phyloP scores from a whole-genome alignment of 73 alveolate species.

The Tetrahymena borealis region DNA sequence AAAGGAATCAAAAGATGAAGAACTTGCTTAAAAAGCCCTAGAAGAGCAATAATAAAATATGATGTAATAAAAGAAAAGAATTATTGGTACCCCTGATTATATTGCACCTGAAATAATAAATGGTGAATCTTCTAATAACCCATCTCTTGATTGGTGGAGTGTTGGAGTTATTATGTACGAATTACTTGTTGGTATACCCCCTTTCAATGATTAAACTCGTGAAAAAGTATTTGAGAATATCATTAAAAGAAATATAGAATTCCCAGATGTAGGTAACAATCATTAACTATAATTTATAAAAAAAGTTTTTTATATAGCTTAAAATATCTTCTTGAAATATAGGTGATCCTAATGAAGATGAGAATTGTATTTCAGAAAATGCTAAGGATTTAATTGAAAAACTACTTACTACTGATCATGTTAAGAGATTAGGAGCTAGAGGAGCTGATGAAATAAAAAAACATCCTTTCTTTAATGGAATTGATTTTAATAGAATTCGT shows the following conservation, averaged over 20 bases:
- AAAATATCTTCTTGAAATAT: not conserved
- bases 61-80: slow-evolving; percentile 44
- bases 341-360: slow-evolving; percentile 43
- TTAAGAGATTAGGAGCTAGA: slow-evolving; percentile 56
- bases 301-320: not conserved
- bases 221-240: slow-evolving; percentile 63
- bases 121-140: slow-evolving; percentile 47
- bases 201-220: slow-evolving; percentile 64
- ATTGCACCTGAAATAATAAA: slow-evolving; percentile 91
- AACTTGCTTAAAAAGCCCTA: not conserved
- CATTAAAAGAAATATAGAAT: slow-evolving; percentile 39
- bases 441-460: slow-evolving; percentile 75
- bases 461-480: slow-evolving; percentile 71
- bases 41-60: not conserved
- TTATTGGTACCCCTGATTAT: slow-evolving; percentile 91
- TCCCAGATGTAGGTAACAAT: slow-evolving; percentile 7
- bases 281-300: not conserved
- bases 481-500: slow-evolving; percentile 55
- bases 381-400: slow-evolving; percentile 78
- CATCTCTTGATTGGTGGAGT: slow-evolving; percentile 63
- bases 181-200: slow-evolving; percentile 81
- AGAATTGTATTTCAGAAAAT: slow-evolving; percentile 60
- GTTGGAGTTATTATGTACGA: slow-evolving; percentile 86
- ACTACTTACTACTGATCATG: slow-evolving; percentile 57
- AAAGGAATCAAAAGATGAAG: not conserved